phyloP scores from a whole-genome alignment of 1,284 basidiomycete species.

The Cutaneotrichosporon sp. region DNA sequence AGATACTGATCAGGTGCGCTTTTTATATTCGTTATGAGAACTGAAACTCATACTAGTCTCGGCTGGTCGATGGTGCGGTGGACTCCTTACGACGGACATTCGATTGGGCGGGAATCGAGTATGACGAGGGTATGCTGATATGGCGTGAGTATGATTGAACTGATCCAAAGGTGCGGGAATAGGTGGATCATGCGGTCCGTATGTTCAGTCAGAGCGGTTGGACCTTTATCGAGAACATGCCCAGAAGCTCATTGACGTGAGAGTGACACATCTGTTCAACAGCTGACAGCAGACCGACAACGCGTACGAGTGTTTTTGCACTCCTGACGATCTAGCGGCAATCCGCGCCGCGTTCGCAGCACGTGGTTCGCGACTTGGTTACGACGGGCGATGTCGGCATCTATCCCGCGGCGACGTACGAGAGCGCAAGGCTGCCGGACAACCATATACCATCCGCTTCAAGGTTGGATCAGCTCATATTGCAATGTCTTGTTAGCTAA shows the following conservation, averaged over 20 bases:
- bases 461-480: conserved; percentile 57
- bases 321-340: conserved; percentile 60
- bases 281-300: conserved; percentile 60
- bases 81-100: conserved; percentile 72
- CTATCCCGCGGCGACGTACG: conserved; percentile 78
- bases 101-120: conserved; percentile 87
- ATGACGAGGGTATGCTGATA: conserved; percentile 71
- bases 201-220: conserved; percentile 71
- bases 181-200: conserved; percentile 4
- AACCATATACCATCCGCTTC: conserved; percentile 76
- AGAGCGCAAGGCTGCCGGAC: conserved; percentile 65
- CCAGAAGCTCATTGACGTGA: conserved; percentile 67
- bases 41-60: conserved; percentile 53
- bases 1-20: conserved; percentile 80
- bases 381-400: conserved; percentile 79
- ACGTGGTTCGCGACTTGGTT: conserved; percentile 66
- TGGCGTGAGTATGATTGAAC: no score
- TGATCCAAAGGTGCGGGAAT: neutral
- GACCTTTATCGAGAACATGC: conserved; percentile 75
- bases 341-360: conserved; percentile 66
- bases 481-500: no score
- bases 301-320: conserved; percentile 95
- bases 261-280: conserved; percentile 14
- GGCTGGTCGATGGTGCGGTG: conserved; percentile 75
- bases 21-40: conserved; percentile 81